Conservation (phyloP, 2,329 filamentous ascomycete genomes). For the Penicillium expansum region DNA sequence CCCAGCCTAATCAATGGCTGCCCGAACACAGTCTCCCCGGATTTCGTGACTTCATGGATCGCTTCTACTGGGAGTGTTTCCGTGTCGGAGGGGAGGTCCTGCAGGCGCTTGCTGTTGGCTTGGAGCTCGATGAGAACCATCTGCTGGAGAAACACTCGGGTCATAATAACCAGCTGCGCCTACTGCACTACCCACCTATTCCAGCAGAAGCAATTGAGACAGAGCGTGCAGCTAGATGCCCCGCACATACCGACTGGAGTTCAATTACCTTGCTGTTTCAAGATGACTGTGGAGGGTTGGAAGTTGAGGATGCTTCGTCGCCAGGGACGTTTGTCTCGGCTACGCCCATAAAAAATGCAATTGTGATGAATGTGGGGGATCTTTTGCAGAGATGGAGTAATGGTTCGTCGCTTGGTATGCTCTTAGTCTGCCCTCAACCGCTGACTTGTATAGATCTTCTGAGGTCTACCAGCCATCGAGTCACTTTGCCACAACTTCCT, state of each 20-base stretch:
- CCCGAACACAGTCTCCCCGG: constrained; percentile 46
- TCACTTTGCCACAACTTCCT: constrained; percentile 45
- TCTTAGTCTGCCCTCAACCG: neutral
- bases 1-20: constrained; percentile 53
- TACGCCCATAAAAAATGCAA: constrained; percentile 40
- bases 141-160: constrained; percentile 53
- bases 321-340: constrained; percentile 44
- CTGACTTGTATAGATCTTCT: constrained; percentile 42
- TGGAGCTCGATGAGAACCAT: constrained; percentile 47
- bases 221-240: constrained; percentile 48
- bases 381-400: constrained; percentile 53
- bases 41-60: constrained; percentile 49
- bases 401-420: constrained; percentile 30
- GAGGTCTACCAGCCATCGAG: constrained; percentile 55
- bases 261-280: constrained; percentile 56
- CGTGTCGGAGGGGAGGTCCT: constrained; percentile 46
- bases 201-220: constrained; percentile 45
- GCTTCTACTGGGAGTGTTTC: constrained; percentile 52
- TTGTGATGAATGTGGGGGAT: constrained; percentile 53
- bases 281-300: constrained; percentile 51
- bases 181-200: constrained; percentile 59
- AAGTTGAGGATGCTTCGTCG: constrained; percentile 47
- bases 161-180: constrained; percentile 58
- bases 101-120: constrained; percentile 47
- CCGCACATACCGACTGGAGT: constrained; percentile 56